A percentile compares a stretch with the other conserved stretches of the same genome.
phyloP scores from a whole-genome alignment of 805 yeast genomes.

The Pichia phayaonensis region DNA sequence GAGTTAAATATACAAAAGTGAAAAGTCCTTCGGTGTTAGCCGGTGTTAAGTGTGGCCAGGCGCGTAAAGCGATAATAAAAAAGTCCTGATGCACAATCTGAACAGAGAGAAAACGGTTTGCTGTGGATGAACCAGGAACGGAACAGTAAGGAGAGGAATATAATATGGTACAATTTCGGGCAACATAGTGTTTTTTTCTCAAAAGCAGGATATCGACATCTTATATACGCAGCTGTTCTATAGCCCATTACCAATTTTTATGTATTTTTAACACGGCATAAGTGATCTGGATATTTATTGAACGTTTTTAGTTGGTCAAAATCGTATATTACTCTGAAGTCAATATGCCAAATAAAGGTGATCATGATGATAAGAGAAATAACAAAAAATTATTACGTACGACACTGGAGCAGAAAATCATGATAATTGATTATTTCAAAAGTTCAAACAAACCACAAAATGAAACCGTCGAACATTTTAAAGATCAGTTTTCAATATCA shows the following conservation, averaged over 20 bases:
- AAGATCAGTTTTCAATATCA: conserved; percentile 44
- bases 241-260: neutral
- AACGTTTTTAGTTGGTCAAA: neutral
- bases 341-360: neutral
- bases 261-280: neutral
- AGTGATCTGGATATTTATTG: too few species aligned
- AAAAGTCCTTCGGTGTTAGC: neutral
- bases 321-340: neutral
- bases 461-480: conserved; percentile 48
- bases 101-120: too few species aligned
- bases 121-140: neutral
- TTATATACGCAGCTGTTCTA: too few species aligned
- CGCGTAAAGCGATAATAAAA: too few species aligned
- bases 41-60: too few species aligned
- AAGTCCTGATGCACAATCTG: neutral
- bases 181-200: neutral
- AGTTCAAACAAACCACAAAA: conserved; percentile 44
- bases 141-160: neutral
- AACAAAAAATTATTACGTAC: conserved; percentile 29
- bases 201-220: neutral
- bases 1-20: too few species aligned
- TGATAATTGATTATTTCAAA: conserved; percentile 45
- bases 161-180: too few species aligned
- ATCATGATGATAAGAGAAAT: neutral
- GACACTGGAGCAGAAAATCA: conserved; percentile 51